Conservation (phyloP, 257 asterid species). For the Striga asiatica region DNA sequence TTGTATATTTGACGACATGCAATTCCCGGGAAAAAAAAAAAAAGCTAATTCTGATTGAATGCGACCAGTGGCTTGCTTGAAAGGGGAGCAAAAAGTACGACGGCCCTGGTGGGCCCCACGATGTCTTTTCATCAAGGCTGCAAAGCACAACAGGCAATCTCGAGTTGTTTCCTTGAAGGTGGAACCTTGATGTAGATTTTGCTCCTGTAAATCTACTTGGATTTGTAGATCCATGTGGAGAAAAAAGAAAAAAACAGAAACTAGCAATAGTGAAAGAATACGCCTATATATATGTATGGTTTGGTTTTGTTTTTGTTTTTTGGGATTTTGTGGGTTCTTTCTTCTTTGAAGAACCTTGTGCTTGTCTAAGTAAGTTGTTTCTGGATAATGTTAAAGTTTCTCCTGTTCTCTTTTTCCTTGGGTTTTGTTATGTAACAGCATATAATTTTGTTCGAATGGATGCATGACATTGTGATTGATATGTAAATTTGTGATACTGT, state of each 20-base stretch:
- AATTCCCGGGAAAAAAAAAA: no score
- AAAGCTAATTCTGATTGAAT: no score
- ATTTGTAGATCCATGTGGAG: conserved; percentile 13
- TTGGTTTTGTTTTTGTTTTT: conserved; percentile 18
- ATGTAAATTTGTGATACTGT: no score
- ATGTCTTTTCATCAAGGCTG: conserved; percentile 63
- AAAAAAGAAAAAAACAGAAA: no score
- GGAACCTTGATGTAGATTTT: conserved; percentile 64
- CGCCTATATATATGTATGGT: not conserved
- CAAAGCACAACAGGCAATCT: conserved; percentile 80
- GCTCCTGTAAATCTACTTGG: conserved; percentile 17
- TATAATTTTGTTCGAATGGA: no score
- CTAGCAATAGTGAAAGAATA: conserved; percentile 16
- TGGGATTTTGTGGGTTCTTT: conserved; percentile 20
- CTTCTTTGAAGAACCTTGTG: conserved; percentile 30
- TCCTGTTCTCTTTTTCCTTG: no score
- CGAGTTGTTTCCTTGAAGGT: conserved; percentile 94
- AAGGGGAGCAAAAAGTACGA: conserved; percentile 91
- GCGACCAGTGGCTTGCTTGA: conserved; percentile 99
- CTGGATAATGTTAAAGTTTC: conserved; percentile 7
- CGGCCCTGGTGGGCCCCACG: conserved; percentile 98
- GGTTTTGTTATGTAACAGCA: no score
- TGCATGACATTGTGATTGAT: no score
- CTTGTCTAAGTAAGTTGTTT: conserved; percentile 21
- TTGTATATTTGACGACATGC: no score